Conservation (phyloP, 306 rosid genomes). For the Prunus kanzakura region DNA sequence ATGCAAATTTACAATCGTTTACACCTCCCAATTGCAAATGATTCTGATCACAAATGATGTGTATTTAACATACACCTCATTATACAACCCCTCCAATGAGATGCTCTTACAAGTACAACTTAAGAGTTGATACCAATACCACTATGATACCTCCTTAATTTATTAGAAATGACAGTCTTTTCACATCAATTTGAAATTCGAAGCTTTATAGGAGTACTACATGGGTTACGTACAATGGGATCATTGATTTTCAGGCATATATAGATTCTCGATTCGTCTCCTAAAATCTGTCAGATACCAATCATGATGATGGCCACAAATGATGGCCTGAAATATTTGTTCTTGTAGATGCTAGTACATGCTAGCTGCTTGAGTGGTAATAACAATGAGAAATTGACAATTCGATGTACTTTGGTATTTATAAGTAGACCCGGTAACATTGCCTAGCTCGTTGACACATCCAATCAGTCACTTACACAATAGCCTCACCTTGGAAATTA, state of each 20-base stretch:
- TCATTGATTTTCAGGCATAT: background rate
- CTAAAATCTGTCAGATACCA: conserved; percentile 36
- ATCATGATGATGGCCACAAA: conserved; percentile 45
- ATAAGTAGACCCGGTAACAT: conserved; percentile 55
- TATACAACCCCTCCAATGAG: no score
- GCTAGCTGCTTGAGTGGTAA: conserved; percentile 27
- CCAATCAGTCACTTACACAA: conserved; percentile 28
- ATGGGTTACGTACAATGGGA: background rate
- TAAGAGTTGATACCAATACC: background rate
- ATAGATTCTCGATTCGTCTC: background rate
- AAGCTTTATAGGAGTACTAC: background rate
- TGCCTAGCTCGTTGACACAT: conserved; percentile 21
- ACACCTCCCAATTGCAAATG: no score
- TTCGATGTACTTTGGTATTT: conserved; percentile 5
- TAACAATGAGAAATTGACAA: conserved; percentile 20
- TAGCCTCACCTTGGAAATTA: background rate
- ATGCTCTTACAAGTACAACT: background rate
- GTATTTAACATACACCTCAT: no score
- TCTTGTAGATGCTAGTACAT: background rate
- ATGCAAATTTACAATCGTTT: no score
- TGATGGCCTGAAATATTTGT: conserved; percentile 44
- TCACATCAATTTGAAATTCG: background rate
- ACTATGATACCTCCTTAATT: background rate
- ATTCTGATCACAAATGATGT: no score
- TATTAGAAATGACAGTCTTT: no score